Base-by-base conservation (phyloP, 371 early-diverging fungal species). In the Mucor ambiguus region DNA sequence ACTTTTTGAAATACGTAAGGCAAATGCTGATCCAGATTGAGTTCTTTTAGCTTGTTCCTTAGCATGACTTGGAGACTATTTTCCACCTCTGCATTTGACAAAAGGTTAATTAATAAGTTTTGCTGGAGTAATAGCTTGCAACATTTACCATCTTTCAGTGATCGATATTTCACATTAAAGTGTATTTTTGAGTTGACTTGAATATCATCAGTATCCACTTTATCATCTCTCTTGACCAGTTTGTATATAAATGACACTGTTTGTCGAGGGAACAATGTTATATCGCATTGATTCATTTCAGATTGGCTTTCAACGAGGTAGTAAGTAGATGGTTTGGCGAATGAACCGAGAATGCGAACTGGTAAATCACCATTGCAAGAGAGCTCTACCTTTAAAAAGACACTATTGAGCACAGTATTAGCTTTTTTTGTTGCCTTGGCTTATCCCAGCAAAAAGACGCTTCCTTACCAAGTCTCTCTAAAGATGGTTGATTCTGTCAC, bases 241-340 rank as follows among this genome's bases (percentile, higher is more conserved):
- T 84, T 89, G 60, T 87, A 89, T 22, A 89, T 81, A 76, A 87
- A 89, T 4, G 85, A 82, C 1, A 87, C 82, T 0, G 80, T 77
- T 63, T 87, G 89, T 43, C 80, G 77, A n/a, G 87, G 88, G 64
- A 89, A 87, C 4, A 89, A 54, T 6, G 82, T 89, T 86, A 86
- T 69, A 69, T 86, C 80, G 60, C 86, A 85, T 22, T 81, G 59
- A 12, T 77, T 69, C 32, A 73, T 65, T 26, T 70, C 60, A 7
- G 80, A 72, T 64, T 75, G 69, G 61, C 80, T 62, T 65, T 84
- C 70, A 56, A 86, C 69, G 49, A 78, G 56, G 69, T 87, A 77
- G 55, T 72, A 38, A 48, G 80, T 75, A 37, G 87, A 79, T 59
- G 79, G 74, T 58, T 67, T 76, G 16, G 83, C 76, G 33, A 71